Evolutionary conservation across 352 stramenopile genomes (phyloP), one percentile per base, ranked within the genome.

Genomic region (Globisporangium paddicum): DNA sequence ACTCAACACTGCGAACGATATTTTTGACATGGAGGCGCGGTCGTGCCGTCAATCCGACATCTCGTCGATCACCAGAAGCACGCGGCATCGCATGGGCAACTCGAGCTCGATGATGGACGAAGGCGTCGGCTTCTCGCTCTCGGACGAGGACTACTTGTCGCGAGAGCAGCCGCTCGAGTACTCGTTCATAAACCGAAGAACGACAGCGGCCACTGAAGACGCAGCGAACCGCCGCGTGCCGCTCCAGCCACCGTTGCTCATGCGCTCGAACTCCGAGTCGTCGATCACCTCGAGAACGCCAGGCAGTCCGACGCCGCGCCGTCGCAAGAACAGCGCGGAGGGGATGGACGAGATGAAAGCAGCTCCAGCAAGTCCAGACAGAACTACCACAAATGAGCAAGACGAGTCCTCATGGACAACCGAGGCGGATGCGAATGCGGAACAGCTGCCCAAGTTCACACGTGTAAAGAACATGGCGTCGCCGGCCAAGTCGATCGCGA

Each of bases 131-230:
- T 75, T 78, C 21, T 78, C 70, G 13, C 70, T 90, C 13, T 90
- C 81, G 7, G 81, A 90, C 23, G 78, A 87, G 64, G 78, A 91
- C 45, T 91, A 85, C 37, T 71, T 91, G 46, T 75, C 76, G 10
- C 73, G 85, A 28, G 79, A 91, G 34, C 72, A 73, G 32, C 62
- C 56, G 13, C 61, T 63, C 19, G 63, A 75, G 52, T 78, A 64
- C 19, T 63, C 68, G 34, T 67, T 63, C 38, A 32, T 56, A 32
- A 7, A 28, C 10, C 48, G 58, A 44, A 45, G 58, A 13, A 50
- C 37, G 6, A 49, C 19, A 5, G 55, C 19, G 1, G 63, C 55
- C 2, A 44, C 53, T 0, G 62, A 71, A 26, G 63, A 42, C 45
- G 40, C 35, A 35, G 45, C 48, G 2, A 26, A 45, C 14, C 38